Base-by-base conservation (phyloP, 2,329 filamentous ascomycete species). In the Dichotomopilus funicola region DNA sequence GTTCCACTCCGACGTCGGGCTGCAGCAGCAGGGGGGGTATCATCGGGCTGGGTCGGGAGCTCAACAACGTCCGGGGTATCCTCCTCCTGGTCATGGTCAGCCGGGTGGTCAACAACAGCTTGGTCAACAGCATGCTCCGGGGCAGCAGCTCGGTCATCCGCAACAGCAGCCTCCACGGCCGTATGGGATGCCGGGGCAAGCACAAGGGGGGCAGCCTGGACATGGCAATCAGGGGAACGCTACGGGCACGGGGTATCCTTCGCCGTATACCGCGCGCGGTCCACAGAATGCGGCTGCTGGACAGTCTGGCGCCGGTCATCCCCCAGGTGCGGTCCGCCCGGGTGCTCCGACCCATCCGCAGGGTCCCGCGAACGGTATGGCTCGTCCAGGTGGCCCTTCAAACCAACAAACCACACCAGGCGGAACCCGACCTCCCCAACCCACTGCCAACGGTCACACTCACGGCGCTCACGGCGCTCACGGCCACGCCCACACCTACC, bases 241-340 rank as follows among this genome's bases (percentile, higher is more conserved):
- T 6, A 65, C 67, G 51, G 51, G 61, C 19, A 61, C 65, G 1
- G 49, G 66, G 6, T 71, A 70, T 56, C 65, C 63, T 40, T 66
- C 70, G 4, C 65, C 69, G 6, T 69, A 70, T 51, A 59, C 61
- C 19, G 61, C 64, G 42, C 65, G 19, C 3, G 19, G 63, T 38
- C 64, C 66, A 46, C 56, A 65, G 9, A 58, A 64, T 13, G 46
- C 62, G 12, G 50, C 57, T 38, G 13, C 61, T 9, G 48, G 59
- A 11, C 61, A 62, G 31, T 42, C 59, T 42, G 57, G 54, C 8
- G 56, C 44, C 27, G 45, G 51, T 3, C 19, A 27, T 9, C 51
- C 58, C 5, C 61, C 59, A 40, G 53, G 51, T 36, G 50, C 57
- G 37, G 48, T 55, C 35, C 50, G 56, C 8, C 63, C 59, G 43